Percentiles rank a stretch among this genome's conserved stretches.
Conservation (phyloP, 2,329 filamentous ascomycete species). For the Diplodia seriata region DNA sequence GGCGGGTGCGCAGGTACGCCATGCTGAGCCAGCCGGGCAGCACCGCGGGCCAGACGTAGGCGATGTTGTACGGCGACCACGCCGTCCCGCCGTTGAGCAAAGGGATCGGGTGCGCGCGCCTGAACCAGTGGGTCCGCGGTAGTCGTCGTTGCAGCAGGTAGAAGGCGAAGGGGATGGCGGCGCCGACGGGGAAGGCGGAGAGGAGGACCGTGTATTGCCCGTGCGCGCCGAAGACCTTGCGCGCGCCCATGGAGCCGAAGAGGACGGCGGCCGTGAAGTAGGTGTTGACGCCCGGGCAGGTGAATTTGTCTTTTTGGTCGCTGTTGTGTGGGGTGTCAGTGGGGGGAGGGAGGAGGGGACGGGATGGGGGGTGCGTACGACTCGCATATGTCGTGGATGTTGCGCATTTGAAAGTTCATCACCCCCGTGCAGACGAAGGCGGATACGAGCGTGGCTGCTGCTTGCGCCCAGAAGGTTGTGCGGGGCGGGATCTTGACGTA, state of each 20-base stretch:
- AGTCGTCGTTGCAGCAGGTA: conserved; percentile 53
- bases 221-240: conserved; percentile 69
- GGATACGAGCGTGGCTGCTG: conserved; percentile 69
- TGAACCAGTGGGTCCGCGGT: conserved; percentile 67
- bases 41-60: conserved; percentile 57
- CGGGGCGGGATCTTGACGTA: conserved; percentile 66
- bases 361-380: neutral
- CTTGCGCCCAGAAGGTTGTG: conserved; percentile 73
- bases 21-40: conserved; percentile 61
- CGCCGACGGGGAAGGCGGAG: conserved; percentile 55
- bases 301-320: conserved; percentile 52
- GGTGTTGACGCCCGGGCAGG: conserved; percentile 63
- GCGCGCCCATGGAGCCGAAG: conserved; percentile 74
- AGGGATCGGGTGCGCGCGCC: conserved; percentile 39
- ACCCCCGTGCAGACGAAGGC: conserved; percentile 71
- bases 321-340: neutral
- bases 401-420: conserved; percentile 62
- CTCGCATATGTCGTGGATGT: conserved; percentile 70
- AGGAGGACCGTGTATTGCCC: conserved; percentile 74
- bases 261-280: conserved; percentile 69
- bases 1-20: conserved; percentile 57
- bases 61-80: conserved; percentile 55
- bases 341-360: neutral
- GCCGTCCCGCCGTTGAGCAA: conserved; percentile 32
- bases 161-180: conserved; percentile 63